Base-by-base conservation (phyloP, 192 early-diverging fungal genomes). In the Neocallimastix lanati region DNA sequence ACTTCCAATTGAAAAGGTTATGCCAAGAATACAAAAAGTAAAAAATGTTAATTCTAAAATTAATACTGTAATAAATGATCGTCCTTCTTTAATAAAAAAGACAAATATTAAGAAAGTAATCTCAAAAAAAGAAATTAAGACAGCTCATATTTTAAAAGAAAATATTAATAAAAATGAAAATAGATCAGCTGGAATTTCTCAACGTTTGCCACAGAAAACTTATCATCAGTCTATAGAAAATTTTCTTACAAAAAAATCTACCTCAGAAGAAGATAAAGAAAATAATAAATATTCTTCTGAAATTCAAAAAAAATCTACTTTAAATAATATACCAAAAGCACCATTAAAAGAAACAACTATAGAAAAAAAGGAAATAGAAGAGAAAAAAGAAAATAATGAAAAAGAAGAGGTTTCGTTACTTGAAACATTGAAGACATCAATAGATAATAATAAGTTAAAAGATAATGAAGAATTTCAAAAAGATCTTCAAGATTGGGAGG, bases 401-500 rank as follows among this genome's bases (percentile, higher is more conserved):
- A 50, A 21, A 50, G 40, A 50, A 50, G 18, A 50, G 21, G 21
- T 25, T 50, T 50, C 40, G 1, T 21, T 50, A 50, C 40, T 50
- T 50, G 40, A 50, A 50, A 50, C 40, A 4, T 16, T 50, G 7
- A 50, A 50, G 21, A 18, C 40, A 21, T 50, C 40, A 50, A 18
- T 18, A 21, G 40, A 50, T 50, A 50, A 50, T 21, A 50, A 50
- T 50, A 50, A 50, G 21, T 50, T 50, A 50, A 50, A 50, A 50
- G 40, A 50, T 50, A 21, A 50, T 50, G 40, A 50, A 21, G 40
- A 50, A 50, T 50, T 50, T 18, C 40, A 50, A 79, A 76, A 79
- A 28, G 82, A 81, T 29, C 76, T 78, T 28, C 82, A 82, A 40
- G 81, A 79, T 77, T 92, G 90, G 90, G 91, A 91, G 15, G 94